phyloP scores from a whole-genome alignment of 768 basidiomycete genomes.

The Nidula microcarpa region DNA sequence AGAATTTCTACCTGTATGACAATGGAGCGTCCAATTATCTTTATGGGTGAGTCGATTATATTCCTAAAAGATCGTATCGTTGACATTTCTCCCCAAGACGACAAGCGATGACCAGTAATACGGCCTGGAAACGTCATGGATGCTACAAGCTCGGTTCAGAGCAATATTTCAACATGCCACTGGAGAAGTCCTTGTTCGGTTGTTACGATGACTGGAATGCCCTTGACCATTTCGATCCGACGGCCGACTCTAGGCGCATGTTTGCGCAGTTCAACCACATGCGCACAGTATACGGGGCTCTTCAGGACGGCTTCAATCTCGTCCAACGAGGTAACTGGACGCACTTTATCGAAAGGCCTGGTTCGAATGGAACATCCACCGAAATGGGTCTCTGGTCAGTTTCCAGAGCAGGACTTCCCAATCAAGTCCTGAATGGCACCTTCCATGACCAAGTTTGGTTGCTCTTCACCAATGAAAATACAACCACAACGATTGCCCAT shows the following conservation, averaged over 20 bases:
- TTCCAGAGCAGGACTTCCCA: conserved; percentile 58
- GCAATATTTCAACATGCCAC: conserved; percentile 93
- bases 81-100: conserved; percentile 46
- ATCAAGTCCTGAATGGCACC: conserved; percentile 61
- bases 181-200: conserved; percentile 74
- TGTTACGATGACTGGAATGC: conserved; percentile 91
- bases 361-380: conserved; percentile 76
- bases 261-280: conserved; percentile 72
- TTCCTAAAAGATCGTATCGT: not conserved
- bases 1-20: conserved; percentile 84
- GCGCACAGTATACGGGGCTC: conserved; percentile 61
- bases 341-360: conserved; percentile 69
- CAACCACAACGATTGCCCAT: conserved; percentile 58
- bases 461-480: conserved; percentile 84
- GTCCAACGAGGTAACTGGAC: conserved; percentile 88
- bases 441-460: conserved; percentile 76
- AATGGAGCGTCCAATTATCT: conserved; percentile 91
- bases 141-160: conserved; percentile 88
- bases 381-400: conserved; percentile 90
- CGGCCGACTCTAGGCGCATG: conserved; percentile 69
- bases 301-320: conserved; percentile 88
- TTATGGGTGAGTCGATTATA: conserved; percentile 55
- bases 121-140: conserved; percentile 90
- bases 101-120: conserved; percentile 84
- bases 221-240: conserved; percentile 93